Evolutionary conservation across 2,329 filamentous ascomycete genomes (phyloP).

Genomic region (Fusarium sp.): DNA sequence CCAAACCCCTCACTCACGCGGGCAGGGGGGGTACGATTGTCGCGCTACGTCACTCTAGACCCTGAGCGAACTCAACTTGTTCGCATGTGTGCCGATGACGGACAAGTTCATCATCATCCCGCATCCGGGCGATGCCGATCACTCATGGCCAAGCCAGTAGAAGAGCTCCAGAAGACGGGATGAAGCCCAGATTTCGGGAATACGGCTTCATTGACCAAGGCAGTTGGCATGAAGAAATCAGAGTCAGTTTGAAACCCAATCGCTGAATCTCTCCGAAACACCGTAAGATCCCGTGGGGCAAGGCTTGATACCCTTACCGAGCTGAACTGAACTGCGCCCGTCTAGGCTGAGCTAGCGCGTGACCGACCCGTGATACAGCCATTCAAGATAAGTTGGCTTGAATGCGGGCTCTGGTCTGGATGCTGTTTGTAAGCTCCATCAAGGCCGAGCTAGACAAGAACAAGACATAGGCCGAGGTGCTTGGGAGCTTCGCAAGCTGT

Average conservation of each 20-base stretch:
- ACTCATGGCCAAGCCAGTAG: background rate
- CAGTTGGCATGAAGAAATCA: background rate
- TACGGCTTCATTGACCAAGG: constrained; percentile 5
- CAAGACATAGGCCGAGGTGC: constrained; percentile 5
- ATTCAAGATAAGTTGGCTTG: constrained; percentile 24
- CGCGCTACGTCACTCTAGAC: constrained; percentile 43
- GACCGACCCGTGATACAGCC: constrained; percentile 16
- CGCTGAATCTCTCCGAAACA: background rate
- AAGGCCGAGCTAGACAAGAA: constrained; percentile 18
- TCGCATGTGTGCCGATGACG: constrained; percentile 7
- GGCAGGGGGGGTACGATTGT: constrained; percentile 13
- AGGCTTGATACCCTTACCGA: constrained; percentile 4
- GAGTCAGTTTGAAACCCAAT: background rate
- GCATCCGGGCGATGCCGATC: constrained; percentile 5
- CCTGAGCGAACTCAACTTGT: constrained; percentile 22
- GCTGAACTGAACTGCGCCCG: constrained; percentile 12
- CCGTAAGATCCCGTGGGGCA: constrained; percentile 8
- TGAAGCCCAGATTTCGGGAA: constrained; percentile 8
- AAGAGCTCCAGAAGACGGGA: background rate
- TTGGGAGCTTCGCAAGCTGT: background rate
- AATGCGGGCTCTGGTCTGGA: background rate
- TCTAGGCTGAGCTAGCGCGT: constrained; percentile 19
- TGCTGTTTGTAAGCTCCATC: background rate
- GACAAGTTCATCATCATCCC: constrained; percentile 10
- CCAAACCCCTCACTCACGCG: constrained; percentile 9